These are phyloP conservation scores for Entomortierella parvispora DNA, from an alignment of 192 early-diverging fungal genomes.

Conservation along the genomic window DNA sequence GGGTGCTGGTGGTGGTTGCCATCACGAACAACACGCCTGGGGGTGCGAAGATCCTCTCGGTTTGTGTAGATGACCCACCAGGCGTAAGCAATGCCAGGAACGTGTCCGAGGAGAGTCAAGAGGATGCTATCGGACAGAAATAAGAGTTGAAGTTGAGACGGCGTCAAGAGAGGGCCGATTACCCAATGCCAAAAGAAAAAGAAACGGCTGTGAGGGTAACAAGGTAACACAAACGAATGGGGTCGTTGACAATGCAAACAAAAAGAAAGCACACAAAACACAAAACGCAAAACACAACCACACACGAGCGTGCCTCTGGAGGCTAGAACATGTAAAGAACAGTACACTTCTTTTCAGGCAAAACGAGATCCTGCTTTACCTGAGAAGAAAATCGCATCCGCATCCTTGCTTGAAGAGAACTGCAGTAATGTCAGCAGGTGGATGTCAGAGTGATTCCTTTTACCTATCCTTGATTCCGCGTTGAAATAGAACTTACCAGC, in stretches of 20 bases:
- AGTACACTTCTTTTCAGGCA: neutral
- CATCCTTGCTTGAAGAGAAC: conserved; percentile 47
- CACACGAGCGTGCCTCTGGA: neutral
- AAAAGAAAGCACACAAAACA: neutral
- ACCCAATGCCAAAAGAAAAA: no score
- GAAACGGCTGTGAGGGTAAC: neutral
- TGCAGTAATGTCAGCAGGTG: neutral
- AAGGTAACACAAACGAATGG: neutral
- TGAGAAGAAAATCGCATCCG: conserved; percentile 32
- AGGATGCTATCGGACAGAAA: neutral
- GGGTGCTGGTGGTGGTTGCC: neutral
- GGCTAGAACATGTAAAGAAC: no score
- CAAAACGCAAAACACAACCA: neutral
- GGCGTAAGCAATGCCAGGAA: conserved; percentile 34
- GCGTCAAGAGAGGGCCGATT: neutral
- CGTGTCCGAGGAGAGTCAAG: conserved; percentile 31
- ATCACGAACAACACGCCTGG: neutral
- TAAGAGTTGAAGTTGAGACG: neutral
- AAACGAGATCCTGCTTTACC: conserved; percentile 6
- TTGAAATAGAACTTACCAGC: no score
- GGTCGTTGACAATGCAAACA: neutral
- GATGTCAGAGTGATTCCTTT: neutral
- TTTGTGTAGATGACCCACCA: conserved; percentile 47
- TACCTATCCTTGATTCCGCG: neutral
- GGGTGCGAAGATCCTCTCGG: conserved; percentile 21